Conservation (phyloP, 1,284 basidiomycete species). For the Leccinum variabile region DNA sequence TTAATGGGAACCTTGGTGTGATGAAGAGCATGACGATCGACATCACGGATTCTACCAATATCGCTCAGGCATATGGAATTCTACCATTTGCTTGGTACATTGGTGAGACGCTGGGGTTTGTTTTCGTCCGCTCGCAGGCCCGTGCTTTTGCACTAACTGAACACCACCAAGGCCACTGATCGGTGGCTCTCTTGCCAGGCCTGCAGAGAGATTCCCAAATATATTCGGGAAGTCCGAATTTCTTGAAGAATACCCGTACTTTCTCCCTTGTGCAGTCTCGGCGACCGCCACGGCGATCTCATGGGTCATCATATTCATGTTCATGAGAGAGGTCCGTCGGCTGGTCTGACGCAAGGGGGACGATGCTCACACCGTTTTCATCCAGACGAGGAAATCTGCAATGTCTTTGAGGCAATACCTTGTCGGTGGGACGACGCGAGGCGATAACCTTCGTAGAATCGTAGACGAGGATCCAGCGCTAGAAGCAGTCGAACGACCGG, state of each 20-base stretch:
- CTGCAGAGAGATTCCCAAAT: constrained; percentile 56
- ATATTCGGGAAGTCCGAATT: constrained; percentile 51
- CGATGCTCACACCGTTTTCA: constrained; percentile 7
- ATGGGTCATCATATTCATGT: constrained; percentile 47
- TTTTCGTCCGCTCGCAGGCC: constrained; percentile 1
- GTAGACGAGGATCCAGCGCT: not conserved
- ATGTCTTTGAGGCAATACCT: constrained; percentile 23
- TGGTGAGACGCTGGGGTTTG: constrained; percentile 45
- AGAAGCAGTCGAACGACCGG: constrained; percentile 21
- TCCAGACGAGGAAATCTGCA: constrained; percentile 20
- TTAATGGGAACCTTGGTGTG: constrained; percentile 49
- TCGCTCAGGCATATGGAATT: constrained; percentile 39
- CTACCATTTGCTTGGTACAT: constrained; percentile 48
- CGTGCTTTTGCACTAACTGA: constrained; percentile 8
- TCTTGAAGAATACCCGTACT: constrained; percentile 63
- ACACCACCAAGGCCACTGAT: constrained; percentile 49
- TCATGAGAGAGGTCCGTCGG: constrained; percentile 55
- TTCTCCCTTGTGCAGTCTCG: constrained; percentile 59
- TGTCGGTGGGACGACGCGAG: constrained; percentile 15
- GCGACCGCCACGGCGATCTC: constrained; percentile 48
- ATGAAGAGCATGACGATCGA: constrained; percentile 42
- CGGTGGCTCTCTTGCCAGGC: constrained; percentile 59
- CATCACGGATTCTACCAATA: constrained; percentile 40
- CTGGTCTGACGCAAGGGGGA: not conserved
- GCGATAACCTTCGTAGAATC: not conserved